Evolutionary conservation across 768 basidiomycete species (phyloP), one percentile per base, ranked within the genome.

Genomic region (Suillus lakei): DNA sequence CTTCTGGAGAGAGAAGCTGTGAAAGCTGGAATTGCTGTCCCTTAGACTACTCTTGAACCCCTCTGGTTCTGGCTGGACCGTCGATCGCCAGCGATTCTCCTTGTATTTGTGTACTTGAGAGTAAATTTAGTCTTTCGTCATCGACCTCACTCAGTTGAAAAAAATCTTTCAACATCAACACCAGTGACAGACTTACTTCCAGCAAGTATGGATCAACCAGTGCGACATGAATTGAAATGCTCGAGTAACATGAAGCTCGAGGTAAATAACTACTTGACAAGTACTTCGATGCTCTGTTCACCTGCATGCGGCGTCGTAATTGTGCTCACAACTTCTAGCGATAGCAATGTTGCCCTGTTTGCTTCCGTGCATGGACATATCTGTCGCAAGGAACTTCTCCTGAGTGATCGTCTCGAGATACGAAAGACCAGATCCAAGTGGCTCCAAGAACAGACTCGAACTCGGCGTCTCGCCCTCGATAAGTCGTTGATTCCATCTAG

Each of bases 1-100:
- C 64, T 78, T 28, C 1, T 60, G 13, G 65, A 50, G 36, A 69
- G 76, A 44, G 65, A 73, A 4, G 68, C 60, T 0, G 75, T 77
- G 16, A n/a, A 46, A 38, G 69, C 73, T 30, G 75, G 75, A 5
- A 50, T 75, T 23, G 65, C 64, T 30, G 41, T 75, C 1, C 74
- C 66, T 51, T 53, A 46, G 60, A 41, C 6, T 59, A 13, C 18
- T 28, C 13, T 39, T 26, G 36, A 38, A 26, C 8, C 26, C 2
- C 6, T 48, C 13, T 48, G 13, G 13, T 23, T 26, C 13, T 26
- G 26, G 13, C 15, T 16, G 4, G 28, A 16, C 7, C 15, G 26
- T 9, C 28, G 4, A 26, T 26, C 44, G n/a, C 10, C 21, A n/a
- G 21, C 10, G 1, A 23, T 48, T 23, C n/a, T 12, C 10, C 12